Percentiles rank a stretch among this genome's conserved stretches.
phyloP scores from a whole-genome alignment of 2,329 filamentous ascomycete genomes.

The Penicillium concentricum region DNA sequence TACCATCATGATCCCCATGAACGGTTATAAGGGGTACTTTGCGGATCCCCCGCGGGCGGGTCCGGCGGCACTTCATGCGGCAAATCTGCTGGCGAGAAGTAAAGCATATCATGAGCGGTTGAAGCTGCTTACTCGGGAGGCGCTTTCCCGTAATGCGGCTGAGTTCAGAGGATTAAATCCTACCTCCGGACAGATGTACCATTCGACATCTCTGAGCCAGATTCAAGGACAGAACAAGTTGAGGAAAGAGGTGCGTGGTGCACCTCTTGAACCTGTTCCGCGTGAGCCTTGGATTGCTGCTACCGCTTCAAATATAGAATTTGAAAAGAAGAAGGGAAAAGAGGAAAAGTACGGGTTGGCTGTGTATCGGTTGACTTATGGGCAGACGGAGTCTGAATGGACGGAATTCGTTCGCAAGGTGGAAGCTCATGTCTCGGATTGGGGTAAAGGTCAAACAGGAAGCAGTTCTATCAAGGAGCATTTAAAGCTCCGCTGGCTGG shows the following conservation, averaged over 20 bases:
- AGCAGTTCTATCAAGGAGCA: constrained; percentile 18
- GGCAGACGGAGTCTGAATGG: constrained; percentile 24
- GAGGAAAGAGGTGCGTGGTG: constrained; percentile 15
- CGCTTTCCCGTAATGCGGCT: not conserved
- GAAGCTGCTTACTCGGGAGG: constrained; percentile 8
- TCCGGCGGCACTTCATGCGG: not conserved
- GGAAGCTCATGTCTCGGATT: constrained; percentile 23
- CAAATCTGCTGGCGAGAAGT: not conserved
- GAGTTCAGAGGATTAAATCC: not conserved
- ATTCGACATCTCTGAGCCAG: not conserved
- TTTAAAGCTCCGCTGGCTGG: constrained; percentile 28
- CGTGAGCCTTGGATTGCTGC: constrained; percentile 22
- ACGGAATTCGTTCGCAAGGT: constrained; percentile 18
- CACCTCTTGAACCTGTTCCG: constrained; percentile 7
- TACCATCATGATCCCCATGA: constrained; percentile 25
- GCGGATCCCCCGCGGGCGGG: not conserved
- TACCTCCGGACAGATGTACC: not conserved
- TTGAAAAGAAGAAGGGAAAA: not conserved
- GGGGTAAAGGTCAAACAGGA: constrained; percentile 24
- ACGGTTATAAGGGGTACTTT: constrained; percentile 23
- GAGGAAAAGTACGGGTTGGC: constrained; percentile 13
- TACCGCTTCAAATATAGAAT: not conserved
- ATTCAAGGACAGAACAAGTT: constrained; percentile 11
- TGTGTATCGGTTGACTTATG: constrained; percentile 27
- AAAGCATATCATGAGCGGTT: constrained; percentile 9